Conservation (phyloP, 2,329 filamentous ascomycete species). For the Falciphora oryzae region DNA sequence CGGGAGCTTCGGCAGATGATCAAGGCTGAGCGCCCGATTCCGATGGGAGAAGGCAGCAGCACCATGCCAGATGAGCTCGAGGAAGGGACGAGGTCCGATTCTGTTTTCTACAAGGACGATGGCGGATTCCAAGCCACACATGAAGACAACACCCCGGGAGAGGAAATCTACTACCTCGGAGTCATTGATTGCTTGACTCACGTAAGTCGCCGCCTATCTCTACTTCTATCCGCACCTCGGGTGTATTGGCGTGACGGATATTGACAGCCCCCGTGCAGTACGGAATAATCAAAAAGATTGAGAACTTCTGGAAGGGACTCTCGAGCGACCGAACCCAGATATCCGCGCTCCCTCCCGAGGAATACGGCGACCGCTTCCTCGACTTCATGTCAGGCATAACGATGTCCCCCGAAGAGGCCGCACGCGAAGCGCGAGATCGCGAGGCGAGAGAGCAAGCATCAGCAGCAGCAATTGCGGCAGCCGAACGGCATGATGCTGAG, state of each 20-base stretch:
- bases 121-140: constrained; percentile 91
- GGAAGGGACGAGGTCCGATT: constrained; percentile 60
- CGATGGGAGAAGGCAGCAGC: constrained; percentile 74
- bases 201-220: constrained; percentile 49
- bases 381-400: constrained; percentile 88
- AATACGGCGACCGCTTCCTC: constrained; percentile 91
- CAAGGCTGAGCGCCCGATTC: constrained; percentile 87
- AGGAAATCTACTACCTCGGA: constrained; percentile 95
- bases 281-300: constrained; percentile 86
- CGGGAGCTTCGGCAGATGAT: constrained; percentile 88
- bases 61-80: constrained; percentile 89
- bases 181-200: constrained; percentile 98
- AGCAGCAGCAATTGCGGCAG: constrained; percentile 29
- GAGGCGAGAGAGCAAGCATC: constrained; percentile 44
- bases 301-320: constrained; percentile 95
- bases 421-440: constrained; percentile 52
- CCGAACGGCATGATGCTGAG: constrained; percentile 23
- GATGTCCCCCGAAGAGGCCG: constrained; percentile 80
- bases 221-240: not conserved
- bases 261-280: constrained; percentile 53
- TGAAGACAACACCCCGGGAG: constrained; percentile 75
- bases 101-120: constrained; percentile 90
- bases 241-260: not conserved
- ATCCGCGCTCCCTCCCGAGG: constrained; percentile 81
- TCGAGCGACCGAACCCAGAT: constrained; percentile 80